Base-by-base conservation (phyloP, 441 rosid species). In the Gossypium davidsonii region DNA sequence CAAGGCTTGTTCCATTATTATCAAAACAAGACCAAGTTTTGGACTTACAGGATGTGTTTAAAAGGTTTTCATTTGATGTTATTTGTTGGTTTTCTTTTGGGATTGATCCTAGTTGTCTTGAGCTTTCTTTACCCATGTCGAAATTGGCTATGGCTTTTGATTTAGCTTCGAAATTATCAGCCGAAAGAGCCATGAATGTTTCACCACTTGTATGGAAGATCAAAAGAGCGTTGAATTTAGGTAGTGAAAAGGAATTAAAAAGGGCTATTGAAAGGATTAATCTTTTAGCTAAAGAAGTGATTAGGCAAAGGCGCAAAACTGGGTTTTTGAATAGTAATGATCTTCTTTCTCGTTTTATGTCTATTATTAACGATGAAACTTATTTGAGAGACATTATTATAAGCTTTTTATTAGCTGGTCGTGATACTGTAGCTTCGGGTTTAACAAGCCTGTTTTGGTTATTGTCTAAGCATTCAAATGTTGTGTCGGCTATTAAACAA, bases 291-390 rank as follows among this genome's bases (percentile, higher is more conserved):
- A 63, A 75, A 17, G 81, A 82, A 59, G 83, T 88, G 52, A 86
- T 88, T 17, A 74, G 73, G 44, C 78, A 83, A 42, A 83, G 81
- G 75, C 79, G 84, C 2, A 83, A 82, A 66, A 71, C 75, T 25
- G 84, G 82, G 0, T 53, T 79, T 31, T 71, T 53, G 0, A 78
- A 70, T 6, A 73, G 80, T 44, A 75, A 82, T 53, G 94, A 89
- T 68, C 85, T 91, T 1, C 73, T 91, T 48, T 87, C 94, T 3
- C 87, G 91, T 39, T 90, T 89, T 79, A 88, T 90, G 78, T 67
- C 74, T 2, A 73, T 77, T 0, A 76, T 85, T 7, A 59, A 79
- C 56, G 83, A 79, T 52, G 87, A 86, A 7, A 70, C 67, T 10
- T 72, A 72, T 28, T 6, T 83, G 14, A 70, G 85, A 15, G 85